These are phyloP conservation scores for Linnemannia exigua DNA, from an alignment of 192 early-diverging fungal genomes.

Conservation along the genomic window DNA sequence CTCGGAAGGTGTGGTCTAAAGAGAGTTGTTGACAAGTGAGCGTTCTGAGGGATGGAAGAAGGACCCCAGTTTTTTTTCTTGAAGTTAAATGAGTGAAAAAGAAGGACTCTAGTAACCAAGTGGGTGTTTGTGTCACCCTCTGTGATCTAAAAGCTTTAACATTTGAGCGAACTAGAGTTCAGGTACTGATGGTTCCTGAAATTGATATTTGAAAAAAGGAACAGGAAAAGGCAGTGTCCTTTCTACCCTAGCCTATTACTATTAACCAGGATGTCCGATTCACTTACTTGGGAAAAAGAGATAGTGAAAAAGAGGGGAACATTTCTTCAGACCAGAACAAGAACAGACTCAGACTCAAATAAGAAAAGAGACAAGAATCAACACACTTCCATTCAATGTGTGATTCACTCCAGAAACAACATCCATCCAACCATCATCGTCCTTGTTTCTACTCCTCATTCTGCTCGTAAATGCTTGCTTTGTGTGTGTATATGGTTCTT, in stretches of 20 bases:
- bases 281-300: too few relatives aligned
- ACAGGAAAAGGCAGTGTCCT: too few relatives aligned
- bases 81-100: too few relatives aligned
- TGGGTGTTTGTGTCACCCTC: neutral
- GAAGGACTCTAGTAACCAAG: too few relatives aligned
- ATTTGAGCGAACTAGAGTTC: neutral
- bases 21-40: too few relatives aligned
- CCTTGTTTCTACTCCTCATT: neutral
- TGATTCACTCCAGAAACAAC: neutral
- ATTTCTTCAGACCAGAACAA: neutral
- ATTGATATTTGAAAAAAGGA: too few relatives aligned
- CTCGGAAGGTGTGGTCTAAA: neutral
- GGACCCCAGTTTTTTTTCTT: neutral
- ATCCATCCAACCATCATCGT: neutral
- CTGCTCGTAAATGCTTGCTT: neutral
- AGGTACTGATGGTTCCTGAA: neutral
- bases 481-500: neutral
- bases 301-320: neutral
- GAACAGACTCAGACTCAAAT: neutral
- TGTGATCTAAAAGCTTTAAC: neutral
- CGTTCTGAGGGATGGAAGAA: too few relatives aligned
- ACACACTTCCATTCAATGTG: neutral
- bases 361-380: too few relatives aligned
- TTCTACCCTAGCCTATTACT: too few relatives aligned
- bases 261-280: too few relatives aligned